These are phyloP conservation scores for Hypoxylon sp. DNA, from an alignment of 2,329 filamentous ascomycete genomes.

Conservation along the genomic window DNA sequence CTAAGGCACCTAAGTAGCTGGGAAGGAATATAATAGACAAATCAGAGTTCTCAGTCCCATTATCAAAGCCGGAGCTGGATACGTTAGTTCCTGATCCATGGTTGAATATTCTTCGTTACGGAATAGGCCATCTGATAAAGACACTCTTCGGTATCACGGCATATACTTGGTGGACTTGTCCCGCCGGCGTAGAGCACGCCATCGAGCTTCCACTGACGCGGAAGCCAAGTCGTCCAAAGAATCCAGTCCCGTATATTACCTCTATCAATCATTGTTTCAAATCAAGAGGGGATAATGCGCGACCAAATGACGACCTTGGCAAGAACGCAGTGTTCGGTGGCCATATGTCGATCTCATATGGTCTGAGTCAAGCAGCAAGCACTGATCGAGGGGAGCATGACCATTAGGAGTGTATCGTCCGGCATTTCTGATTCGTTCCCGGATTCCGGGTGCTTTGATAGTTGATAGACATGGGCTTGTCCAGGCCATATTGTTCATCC, in stretches of 20 bases:
- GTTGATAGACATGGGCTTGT: background rate
- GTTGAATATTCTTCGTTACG: constrained; percentile 64
- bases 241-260: constrained; percentile 60
- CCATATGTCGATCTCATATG: constrained; percentile 58
- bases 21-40: constrained; percentile 30
- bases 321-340: constrained; percentile 56
- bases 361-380: constrained; percentile 37
- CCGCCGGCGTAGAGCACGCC: constrained; percentile 64
- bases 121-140: constrained; percentile 58
- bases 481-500: constrained; percentile 15
- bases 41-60: constrained; percentile 58
- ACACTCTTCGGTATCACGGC: constrained; percentile 58
- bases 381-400: background rate
- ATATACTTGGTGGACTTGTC: constrained; percentile 64
- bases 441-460: constrained; percentile 3
- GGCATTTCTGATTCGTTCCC: constrained; percentile 3
- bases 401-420: constrained; percentile 2
- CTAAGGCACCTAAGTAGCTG: no score
- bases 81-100: constrained; percentile 66
- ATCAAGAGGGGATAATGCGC: constrained; percentile 55
- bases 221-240: constrained; percentile 65
- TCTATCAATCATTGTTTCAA: constrained; percentile 66
- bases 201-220: constrained; percentile 59
- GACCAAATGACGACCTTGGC: constrained; percentile 53
- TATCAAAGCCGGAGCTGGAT: constrained; percentile 56